A percentile compares a stretch with the other conserved stretches of the same genome.
Conservation (phyloP, 768 basidiomycete species). For the Pisolithus albus region DNA sequence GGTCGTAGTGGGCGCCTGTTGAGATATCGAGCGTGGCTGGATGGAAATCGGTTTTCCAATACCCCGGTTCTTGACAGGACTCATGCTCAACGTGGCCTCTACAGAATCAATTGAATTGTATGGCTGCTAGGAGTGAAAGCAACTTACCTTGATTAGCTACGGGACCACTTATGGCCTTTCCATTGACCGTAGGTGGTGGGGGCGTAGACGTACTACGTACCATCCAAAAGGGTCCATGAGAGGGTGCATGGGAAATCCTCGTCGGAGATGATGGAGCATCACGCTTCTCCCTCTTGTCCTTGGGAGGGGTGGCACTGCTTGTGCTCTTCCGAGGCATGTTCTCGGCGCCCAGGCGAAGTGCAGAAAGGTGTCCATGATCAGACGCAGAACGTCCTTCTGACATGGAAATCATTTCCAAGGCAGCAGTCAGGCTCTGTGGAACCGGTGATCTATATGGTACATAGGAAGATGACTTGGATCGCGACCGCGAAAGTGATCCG, state of each 20-base stretch:
- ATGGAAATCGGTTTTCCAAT: slow-evolving; percentile 59
- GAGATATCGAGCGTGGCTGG: slow-evolving; percentile 29
- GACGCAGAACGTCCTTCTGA: slow-evolving; percentile 25
- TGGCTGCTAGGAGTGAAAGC: neutral
- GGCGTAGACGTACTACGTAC: slow-evolving; percentile 31
- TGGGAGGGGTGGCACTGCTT: slow-evolving; percentile 20
- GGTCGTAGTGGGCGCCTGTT: slow-evolving; percentile 32
- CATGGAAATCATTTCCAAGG: slow-evolving; percentile 52
- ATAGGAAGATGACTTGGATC: slow-evolving; percentile 50
- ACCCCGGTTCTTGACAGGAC: slow-evolving; percentile 62
- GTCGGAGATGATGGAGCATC: slow-evolving; percentile 38
- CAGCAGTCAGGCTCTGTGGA: slow-evolving; percentile 68
- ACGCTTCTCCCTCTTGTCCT: slow-evolving; percentile 25
- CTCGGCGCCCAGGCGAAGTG: slow-evolving; percentile 16
- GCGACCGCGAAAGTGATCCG: slow-evolving; percentile 39
- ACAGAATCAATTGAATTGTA: neutral
- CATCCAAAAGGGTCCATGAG: slow-evolving; percentile 28
- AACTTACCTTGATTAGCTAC: slow-evolving; percentile 62
- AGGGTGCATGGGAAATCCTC: slow-evolving; percentile 33
- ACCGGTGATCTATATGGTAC: slow-evolving; percentile 47
- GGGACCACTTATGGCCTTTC: slow-evolving; percentile 63
- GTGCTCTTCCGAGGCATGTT: slow-evolving; percentile 27
- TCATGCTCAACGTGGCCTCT: slow-evolving; percentile 69
- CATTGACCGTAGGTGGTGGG: slow-evolving; percentile 38
- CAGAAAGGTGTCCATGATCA: slow-evolving; percentile 19